Conservation (phyloP, 768 basidiomycete species). For the Xerocomellus amylosporus region DNA sequence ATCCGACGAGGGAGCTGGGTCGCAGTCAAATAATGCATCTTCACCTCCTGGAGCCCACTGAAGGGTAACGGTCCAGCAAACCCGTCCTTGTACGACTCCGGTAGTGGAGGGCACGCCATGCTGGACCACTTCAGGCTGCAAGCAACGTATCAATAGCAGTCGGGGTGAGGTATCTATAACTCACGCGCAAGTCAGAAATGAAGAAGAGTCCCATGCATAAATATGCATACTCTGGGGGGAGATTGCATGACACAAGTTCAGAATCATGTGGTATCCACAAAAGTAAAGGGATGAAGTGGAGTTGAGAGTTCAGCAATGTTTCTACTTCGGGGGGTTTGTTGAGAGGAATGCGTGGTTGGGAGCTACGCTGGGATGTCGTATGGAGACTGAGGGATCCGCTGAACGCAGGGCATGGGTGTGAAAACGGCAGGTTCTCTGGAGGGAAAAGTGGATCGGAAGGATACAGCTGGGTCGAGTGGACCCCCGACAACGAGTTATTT, state of each 20-base stretch:
- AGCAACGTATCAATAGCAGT: conserved; percentile 3
- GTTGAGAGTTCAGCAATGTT: conserved; percentile 41
- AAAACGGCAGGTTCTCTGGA: background rate
- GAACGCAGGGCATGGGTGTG: background rate
- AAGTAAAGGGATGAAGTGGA: conserved; percentile 38
- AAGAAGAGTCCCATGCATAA: conserved; percentile 48
- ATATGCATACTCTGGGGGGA: conserved; percentile 40
- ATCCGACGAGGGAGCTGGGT: background rate
- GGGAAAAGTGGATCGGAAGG: background rate
- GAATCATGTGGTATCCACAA: conserved; percentile 38
- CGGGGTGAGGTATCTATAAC: conserved; percentile 3
- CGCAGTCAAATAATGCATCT: conserved; percentile 26
- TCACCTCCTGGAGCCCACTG: conserved; percentile 53
- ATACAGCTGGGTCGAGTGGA: background rate
- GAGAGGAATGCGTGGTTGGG: conserved; percentile 16
- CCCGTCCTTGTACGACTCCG: conserved; percentile 26
- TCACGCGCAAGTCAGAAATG: conserved; percentile 40
- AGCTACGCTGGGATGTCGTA: background rate
- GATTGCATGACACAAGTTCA: conserved; percentile 21
- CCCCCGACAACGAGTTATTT: background rate
- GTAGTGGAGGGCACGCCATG: background rate
- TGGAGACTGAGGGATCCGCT: background rate
- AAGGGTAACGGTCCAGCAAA: conserved; percentile 47
- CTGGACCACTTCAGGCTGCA: conserved; percentile 15
- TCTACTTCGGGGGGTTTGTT: conserved; percentile 43